These are phyloP conservation scores for Amanita rimosa DNA, from an alignment of 768 basidiomycete genomes.

Conservation along the genomic window DNA sequence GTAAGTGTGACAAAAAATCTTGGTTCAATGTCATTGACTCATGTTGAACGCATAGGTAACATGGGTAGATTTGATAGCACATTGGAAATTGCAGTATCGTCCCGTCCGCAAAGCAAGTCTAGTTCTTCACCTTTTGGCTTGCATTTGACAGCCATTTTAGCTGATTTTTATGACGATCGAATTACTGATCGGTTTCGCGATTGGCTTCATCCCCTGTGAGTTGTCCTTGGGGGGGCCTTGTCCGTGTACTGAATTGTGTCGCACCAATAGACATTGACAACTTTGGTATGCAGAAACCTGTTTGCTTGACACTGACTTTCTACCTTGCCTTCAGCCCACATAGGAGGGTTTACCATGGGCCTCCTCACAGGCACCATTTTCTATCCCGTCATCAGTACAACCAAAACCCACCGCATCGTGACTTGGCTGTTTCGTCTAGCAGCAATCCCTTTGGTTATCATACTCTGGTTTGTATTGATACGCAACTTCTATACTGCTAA, in stretches of 20 bases:
- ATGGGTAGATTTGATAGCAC: slow-evolving; percentile 84
- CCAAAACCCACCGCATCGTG: slow-evolving; percentile 59
- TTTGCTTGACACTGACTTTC: neutral
- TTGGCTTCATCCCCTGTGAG: slow-evolving; percentile 79
- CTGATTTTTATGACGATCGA: slow-evolving; percentile 80
- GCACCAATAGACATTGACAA: slow-evolving; percentile 66
- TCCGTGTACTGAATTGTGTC: neutral
- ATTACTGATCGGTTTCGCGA: slow-evolving; percentile 72
- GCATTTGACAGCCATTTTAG: slow-evolving; percentile 23
- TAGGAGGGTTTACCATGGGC: slow-evolving; percentile 81
- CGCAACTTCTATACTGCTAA: slow-evolving; percentile 87
- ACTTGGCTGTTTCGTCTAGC: slow-evolving; percentile 64
- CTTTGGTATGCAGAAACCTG: slow-evolving; percentile 42
- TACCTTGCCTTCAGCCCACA: slow-evolving; percentile 46
- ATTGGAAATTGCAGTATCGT: slow-evolving; percentile 83
- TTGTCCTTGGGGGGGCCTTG: slow-evolving; percentile 2
- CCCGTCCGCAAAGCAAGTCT: slow-evolving; percentile 63
- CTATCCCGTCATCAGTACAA: slow-evolving; percentile 81
- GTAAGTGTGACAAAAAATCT: slow-evolving; percentile 24
- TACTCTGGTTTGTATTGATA: slow-evolving; percentile 74
- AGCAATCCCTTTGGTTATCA: slow-evolving; percentile 64
- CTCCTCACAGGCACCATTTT: slow-evolving; percentile 75
- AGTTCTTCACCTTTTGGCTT: neutral
- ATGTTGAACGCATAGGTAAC: slow-evolving; percentile 33
- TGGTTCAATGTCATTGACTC: neutral